Conservation (phyloP, 1,284 basidiomycete genomes). For the Leccinum laetum region DNA sequence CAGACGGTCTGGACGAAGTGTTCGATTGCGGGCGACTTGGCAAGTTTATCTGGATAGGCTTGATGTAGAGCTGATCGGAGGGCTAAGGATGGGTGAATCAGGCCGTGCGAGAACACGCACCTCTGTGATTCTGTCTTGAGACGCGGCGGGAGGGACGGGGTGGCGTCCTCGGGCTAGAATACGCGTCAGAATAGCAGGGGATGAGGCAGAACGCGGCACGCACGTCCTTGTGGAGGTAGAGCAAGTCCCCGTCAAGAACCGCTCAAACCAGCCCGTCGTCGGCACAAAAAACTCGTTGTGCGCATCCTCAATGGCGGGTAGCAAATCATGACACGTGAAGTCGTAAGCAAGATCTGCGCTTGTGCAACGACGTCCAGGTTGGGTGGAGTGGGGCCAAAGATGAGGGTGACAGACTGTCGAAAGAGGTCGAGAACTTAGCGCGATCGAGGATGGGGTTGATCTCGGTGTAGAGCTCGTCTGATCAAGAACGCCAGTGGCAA, state of each 20-base stretch:
- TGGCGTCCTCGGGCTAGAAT: conserved; percentile 76
- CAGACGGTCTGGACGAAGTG: conserved; percentile 61
- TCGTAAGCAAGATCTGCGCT: conserved; percentile 32
- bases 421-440: too few relatives aligned
- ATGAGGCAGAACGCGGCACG: conserved; percentile 31
- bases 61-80: conserved; percentile 74
- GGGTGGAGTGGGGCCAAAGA: too few relatives aligned
- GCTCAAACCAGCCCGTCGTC: conserved; percentile 70
- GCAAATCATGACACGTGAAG: conserved; percentile 93
- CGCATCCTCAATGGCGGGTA: conserved; percentile 92
- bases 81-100: conserved; percentile 2
- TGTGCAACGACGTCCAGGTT: too few relatives aligned
- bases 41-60: conserved; percentile 29
- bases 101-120: conserved; percentile 33
- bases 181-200: conserved; percentile 11
- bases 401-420: too few relatives aligned
- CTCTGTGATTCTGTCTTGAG: conserved; percentile 88
- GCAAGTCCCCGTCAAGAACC: conserved; percentile 75
- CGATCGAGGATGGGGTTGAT: too few relatives aligned
- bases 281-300: conserved; percentile 81
- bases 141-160: conserved; percentile 83
- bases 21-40: too few relatives aligned
- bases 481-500: too few relatives aligned
- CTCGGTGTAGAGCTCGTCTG: too few relatives aligned
- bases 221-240: conserved; percentile 66